Evolutionary conservation across 225 moss, liverwort and hornwort genomes (phyloP).

Genomic region (Anthoceros angustus): DNA sequence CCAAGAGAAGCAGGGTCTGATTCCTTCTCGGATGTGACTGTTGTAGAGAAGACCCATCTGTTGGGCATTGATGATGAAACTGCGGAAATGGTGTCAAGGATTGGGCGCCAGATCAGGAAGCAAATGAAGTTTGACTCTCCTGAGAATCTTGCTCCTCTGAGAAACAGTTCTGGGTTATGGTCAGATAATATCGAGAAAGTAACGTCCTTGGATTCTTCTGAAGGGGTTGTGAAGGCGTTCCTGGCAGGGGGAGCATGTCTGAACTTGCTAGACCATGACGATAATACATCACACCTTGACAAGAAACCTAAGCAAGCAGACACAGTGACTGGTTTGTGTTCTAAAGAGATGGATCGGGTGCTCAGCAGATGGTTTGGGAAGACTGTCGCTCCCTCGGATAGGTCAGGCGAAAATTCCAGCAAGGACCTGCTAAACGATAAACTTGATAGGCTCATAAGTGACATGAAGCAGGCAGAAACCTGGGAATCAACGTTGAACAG

Average conservation of each 20-base stretch:
- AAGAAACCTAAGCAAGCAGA: neutral
- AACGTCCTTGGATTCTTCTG: neutral
- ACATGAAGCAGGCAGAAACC: neutral
- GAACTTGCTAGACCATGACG: neutral
- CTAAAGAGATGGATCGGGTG: neutral
- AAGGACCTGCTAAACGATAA: neutral
- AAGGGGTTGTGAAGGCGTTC: neutral
- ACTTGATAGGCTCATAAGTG: neutral
- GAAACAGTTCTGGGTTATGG: neutral
- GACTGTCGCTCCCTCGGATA: neutral
- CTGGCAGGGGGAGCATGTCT: neutral
- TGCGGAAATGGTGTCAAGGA: neutral
- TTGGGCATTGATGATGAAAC: neutral
- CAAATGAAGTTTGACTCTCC: neutral
- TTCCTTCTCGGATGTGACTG: neutral
- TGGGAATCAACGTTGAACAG: neutral
- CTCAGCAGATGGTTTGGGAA: neutral
- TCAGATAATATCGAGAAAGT: neutral
- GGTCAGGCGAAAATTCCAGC: neutral
- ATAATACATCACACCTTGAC: neutral
- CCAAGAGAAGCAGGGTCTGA: neutral
- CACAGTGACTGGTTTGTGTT: neutral
- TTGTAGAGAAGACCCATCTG: neutral
- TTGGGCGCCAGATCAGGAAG: neutral
- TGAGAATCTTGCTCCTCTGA: neutral